Evolutionary conservation across 2,329 filamentous ascomycete genomes (phyloP), one percentile per base, ranked within the genome.

Genomic region (Epicoccum sorghinum): DNA sequence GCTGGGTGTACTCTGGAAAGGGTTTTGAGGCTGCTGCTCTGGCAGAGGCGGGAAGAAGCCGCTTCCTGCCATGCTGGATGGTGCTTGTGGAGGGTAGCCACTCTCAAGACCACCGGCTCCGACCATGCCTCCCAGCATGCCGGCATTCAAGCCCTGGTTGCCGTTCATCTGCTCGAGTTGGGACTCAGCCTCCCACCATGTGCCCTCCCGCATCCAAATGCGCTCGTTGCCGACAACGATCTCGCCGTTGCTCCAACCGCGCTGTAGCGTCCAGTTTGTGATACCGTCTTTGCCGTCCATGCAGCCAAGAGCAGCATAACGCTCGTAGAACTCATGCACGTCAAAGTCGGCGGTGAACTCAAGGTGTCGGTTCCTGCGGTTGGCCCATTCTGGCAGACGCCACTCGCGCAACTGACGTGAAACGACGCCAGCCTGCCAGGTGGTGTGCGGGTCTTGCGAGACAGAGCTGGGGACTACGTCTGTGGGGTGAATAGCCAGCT

Each of bases 261-360:
- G 87, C 76, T 98, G 93, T 44, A 98, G 83, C 53, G 96, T 83
- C 91, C 93, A 99, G 66, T 85, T 96, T 70, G 98, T 91, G 47
- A 97, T 92, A 42, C 93, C 95, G 59, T 99, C 95, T 59, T 86
- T 87, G 52, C 95, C 95, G 60, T 96, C 91, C 64, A 88, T 86
- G 74, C 95, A 99, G 12, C 95, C 95, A 0, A 99, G 83, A 5
- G 85, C 80, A 4, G 86, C 81, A 71, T 97, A 99, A 39, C 95
- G 87, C 64, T 88, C 86, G 18, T 87, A 84, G 66, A 99, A 98
- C 72, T 99, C 95, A 13, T 96, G 91, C 4, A 93, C 80, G 67
- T 99, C 95, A 64, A 98, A 99, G 69, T 99, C 95, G 1, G 93
- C 91, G 0, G 95, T 99, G 75, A 96, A 99, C 71, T 99, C 95